Percentiles rank a stretch among this genome's conserved stretches.
These are phyloP conservation scores for Cytidiella melzeri DNA, from an alignment of 768 basidiomycete genomes.

Conservation along the genomic window DNA sequence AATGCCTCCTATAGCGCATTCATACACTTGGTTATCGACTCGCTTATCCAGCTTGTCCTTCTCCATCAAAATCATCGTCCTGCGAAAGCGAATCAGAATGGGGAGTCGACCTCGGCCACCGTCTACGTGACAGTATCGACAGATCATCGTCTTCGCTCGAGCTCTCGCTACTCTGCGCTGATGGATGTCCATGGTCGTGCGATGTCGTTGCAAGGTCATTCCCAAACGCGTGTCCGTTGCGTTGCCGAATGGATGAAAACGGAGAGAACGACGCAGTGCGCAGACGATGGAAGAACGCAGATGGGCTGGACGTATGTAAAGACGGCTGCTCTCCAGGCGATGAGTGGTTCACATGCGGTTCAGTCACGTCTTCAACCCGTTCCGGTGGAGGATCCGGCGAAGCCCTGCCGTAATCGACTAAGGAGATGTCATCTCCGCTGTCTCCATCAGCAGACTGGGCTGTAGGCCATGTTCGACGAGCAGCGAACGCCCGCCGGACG, in stretches of 20 bases:
- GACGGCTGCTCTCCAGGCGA: background rate
- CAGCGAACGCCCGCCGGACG: slow-evolving; percentile 1
- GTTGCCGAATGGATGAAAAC: slow-evolving; percentile 17
- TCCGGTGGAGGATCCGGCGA: slow-evolving; percentile 11
- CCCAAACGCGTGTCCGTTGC: slow-evolving; percentile 10
- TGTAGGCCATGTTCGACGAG: background rate
- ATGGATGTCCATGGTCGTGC: background rate
- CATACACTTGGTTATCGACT: too few relatives aligned
- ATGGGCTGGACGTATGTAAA: slow-evolving; percentile 8
- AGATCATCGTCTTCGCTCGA: slow-evolving; percentile 24
- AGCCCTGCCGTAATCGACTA: slow-evolving; percentile 10
- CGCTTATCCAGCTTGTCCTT: too few relatives aligned
- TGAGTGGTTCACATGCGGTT: background rate
- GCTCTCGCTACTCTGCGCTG: slow-evolving; percentile 21
- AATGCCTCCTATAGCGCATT: background rate
- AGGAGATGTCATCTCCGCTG: slow-evolving; percentile 9
- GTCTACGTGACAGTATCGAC: slow-evolving; percentile 15
- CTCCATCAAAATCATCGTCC: slow-evolving; percentile 2
- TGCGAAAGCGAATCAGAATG: background rate
- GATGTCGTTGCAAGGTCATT: background rate
- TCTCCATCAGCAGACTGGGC: background rate
- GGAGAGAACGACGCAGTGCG: slow-evolving; percentile 23
- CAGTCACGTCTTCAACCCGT: background rate
- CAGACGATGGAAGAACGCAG: slow-evolving; percentile 15
- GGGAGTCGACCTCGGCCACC: background rate